A percentile compares a stretch with the other conserved stretches of the same genome.
Evolutionary conservation across 1,139 yeast species (phyloP).

Genomic region (Hemisphaericaspora subhashii): DNA sequence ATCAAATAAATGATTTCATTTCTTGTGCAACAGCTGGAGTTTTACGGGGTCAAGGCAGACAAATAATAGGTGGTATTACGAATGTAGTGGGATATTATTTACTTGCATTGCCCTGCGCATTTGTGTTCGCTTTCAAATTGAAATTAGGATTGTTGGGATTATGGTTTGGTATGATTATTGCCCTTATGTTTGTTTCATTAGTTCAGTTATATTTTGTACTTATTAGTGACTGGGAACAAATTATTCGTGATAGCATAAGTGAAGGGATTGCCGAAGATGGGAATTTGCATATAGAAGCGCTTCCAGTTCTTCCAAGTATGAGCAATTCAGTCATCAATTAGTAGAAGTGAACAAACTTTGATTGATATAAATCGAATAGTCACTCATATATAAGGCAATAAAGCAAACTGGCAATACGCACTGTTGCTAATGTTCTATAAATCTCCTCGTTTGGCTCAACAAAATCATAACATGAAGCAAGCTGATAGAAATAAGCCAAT

Average conservation of each 20-base stretch:
- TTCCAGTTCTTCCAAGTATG: constrained; percentile 36
- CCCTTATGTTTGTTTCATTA: constrained; percentile 47
- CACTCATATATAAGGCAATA: too few species aligned
- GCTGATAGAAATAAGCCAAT: too few species aligned
- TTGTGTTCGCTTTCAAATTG: constrained; percentile 49
- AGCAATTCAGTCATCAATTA: constrained; percentile 16
- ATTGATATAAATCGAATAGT: too few species aligned
- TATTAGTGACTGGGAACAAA: constrained; percentile 56
- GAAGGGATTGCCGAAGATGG: constrained; percentile 44
- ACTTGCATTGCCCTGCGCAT: constrained; percentile 60
- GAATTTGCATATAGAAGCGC: constrained; percentile 29
- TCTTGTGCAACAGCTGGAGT: constrained; percentile 60
- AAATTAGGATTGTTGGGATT: constrained; percentile 51
- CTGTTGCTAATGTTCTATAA: too few species aligned
- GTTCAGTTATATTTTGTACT: constrained; percentile 47
- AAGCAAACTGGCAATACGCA: too few species aligned
- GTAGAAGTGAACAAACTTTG: background rate
- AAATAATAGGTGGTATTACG: constrained; percentile 61
- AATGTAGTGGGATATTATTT: constrained; percentile 58
- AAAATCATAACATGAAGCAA: too few species aligned
- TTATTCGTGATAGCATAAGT: constrained; percentile 44
- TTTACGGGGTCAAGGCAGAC: constrained; percentile 68
- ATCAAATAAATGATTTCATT: constrained; percentile 58
- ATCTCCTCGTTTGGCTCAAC: too few species aligned
- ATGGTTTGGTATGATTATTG: constrained; percentile 64